Evolutionary conservation across 257 asterid species (phyloP), one percentile per base, ranked within the genome.

Genomic region (Solanum medicagineum): DNA sequence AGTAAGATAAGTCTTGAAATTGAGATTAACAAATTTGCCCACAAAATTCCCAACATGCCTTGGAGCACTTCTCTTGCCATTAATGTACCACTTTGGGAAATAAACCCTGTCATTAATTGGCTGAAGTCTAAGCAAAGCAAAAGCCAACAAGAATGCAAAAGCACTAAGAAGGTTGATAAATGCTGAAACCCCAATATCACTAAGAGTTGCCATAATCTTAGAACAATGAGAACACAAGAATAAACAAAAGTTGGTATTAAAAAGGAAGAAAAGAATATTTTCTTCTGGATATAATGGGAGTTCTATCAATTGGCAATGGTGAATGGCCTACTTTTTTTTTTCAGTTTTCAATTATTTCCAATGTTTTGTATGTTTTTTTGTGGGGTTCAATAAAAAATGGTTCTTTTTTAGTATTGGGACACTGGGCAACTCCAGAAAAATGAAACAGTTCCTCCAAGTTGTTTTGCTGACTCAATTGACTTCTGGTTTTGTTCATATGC

Each of bases 51-150:
- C 96, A 90, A 89, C 90, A 42, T 87, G 63, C 88, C 91, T 88
- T 4, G 97, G 97, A 83, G 90, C 89, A 6, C 89, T 93, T 89
- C 99, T 92, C 90, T 91, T 94, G 80, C 98, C 98, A 81, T 20
- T 86, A 89, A 93, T 91, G 92, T 97, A 97, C 99, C 98, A 97
- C 86, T 97, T 97, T 40, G 99, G 93, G 80, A 97, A 97, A 86
- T 97, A 97, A 91, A 97, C 93, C 84, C 99, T 92, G 86, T 97
- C 98, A 86, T 97, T 97, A 83, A 97, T 87, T 22, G 99, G 99
- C 92, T 97, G 99, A 87, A 95, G 89, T 84, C 99, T 92, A 45
- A 97, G 93, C 87, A 97, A 29, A 0, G 99, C 99, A 89, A 97
- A 97, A 83, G 99, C 99, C 59, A 95, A 81, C 91, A 97, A 91